Conservation (phyloP, 495 filamentous ascomycete species). For the Filosporella fistucella region DNA sequence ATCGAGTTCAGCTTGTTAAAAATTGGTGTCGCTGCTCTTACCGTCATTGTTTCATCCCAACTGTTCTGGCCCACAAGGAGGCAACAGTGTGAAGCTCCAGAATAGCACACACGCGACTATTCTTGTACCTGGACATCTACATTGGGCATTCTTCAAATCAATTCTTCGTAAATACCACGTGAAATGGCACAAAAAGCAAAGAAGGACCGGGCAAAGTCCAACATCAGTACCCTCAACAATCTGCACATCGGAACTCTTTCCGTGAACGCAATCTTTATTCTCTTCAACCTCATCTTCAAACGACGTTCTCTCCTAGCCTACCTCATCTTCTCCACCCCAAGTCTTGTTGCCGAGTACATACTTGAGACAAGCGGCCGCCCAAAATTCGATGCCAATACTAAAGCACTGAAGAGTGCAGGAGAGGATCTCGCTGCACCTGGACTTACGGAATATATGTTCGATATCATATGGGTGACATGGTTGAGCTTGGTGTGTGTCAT, state of each 20-base stretch:
- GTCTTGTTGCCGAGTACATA: constrained; percentile 72
- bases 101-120: neutral
- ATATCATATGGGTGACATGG: constrained; percentile 91
- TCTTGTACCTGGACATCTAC: neutral
- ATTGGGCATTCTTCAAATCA: neutral
- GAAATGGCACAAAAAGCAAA: constrained; percentile 81
- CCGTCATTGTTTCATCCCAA: too few species aligned
- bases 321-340: constrained; percentile 64
- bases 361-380: constrained; percentile 83
- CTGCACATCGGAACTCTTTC: constrained; percentile 69
- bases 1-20: too few species aligned
- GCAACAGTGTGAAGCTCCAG: too few species aligned
- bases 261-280: constrained; percentile 69
- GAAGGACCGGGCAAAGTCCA: constrained; percentile 84
- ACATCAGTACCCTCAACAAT: constrained; percentile 66
- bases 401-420: constrained; percentile 67
- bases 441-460: constrained; percentile 96
- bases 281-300: constrained; percentile 57
- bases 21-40: too few species aligned
- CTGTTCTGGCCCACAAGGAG: too few species aligned
- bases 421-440: constrained; percentile 88
- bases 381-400: constrained; percentile 53
- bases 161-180: neutral
- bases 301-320: constrained; percentile 68
- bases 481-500: constrained; percentile 59